A percentile compares a stretch with the other conserved stretches of the same genome.
Evolutionary conservation across 306 rosid genomes (phyloP).

Genomic region (Pterocarpus macrocarpus): DNA sequence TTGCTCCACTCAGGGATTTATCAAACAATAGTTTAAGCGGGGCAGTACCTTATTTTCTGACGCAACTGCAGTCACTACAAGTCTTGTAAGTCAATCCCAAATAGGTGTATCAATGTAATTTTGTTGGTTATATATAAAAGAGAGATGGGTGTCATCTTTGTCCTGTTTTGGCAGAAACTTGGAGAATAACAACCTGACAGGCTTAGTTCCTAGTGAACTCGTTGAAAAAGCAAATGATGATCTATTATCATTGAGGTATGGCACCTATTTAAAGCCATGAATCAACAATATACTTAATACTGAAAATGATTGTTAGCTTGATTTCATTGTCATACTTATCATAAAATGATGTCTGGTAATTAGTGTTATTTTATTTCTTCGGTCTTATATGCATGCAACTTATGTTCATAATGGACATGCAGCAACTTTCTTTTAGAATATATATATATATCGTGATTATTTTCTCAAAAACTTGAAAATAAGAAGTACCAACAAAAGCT

Average conservation of each 20-base stretch:
- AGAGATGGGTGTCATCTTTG: background rate
- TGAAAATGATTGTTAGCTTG: background rate
- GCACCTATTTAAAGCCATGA: background rate
- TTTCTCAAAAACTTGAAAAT: background rate
- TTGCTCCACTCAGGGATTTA: conserved; percentile 47
- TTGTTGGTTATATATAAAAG: background rate
- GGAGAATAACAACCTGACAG: conserved; percentile 44
- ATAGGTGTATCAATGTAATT: background rate
- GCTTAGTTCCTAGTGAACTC: conserved; percentile 40
- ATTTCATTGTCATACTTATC: background rate
- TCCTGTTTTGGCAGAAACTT: conserved; percentile 50
- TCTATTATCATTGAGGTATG: conserved; percentile 51
- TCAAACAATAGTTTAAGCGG: conserved; percentile 56
- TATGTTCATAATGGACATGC: background rate
- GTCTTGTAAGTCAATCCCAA: conserved; percentile 47
- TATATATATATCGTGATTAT: background rate
- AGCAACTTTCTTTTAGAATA: background rate
- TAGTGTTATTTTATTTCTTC: too few relatives aligned
- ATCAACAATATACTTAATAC: background rate
- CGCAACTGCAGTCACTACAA: conserved; percentile 30
- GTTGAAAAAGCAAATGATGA: conserved; percentile 31
- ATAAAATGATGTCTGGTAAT: background rate
- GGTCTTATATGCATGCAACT: background rate
- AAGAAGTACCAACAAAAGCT: background rate
- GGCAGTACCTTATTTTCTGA: conserved; percentile 32